phyloP scores from a whole-genome alignment of 1,139 yeast species.

The Diutina ranongensis region DNA sequence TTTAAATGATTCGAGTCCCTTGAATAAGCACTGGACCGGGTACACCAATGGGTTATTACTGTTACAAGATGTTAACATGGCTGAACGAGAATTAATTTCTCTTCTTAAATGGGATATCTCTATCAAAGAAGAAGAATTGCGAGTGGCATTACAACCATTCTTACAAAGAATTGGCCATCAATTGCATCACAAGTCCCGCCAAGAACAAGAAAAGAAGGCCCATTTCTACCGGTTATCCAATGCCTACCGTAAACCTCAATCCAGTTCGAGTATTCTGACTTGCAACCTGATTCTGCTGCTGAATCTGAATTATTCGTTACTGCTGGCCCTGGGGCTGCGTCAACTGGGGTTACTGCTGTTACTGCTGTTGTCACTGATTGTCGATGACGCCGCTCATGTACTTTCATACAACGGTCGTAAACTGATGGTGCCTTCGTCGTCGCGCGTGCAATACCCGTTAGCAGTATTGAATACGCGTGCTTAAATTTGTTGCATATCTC shows the following conservation, averaged over 20 bases:
- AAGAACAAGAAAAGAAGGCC: constrained; percentile 3
- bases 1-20: constrained; percentile 85
- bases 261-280: constrained; percentile 2
- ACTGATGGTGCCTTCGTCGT: background rate
- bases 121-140: constrained; percentile 58
- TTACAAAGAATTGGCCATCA: constrained; percentile 49
- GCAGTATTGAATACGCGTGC: constrained; percentile 1
- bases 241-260: constrained; percentile 3
- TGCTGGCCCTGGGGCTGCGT: background rate
- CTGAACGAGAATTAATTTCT: constrained; percentile 77
- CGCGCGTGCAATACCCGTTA: constrained; percentile 1
- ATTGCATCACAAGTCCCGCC: background rate
- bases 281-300: background rate
- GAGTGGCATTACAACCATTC: constrained; percentile 62
- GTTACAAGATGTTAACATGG: constrained; percentile 73
- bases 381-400: constrained; percentile 1
- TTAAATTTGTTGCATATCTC: background rate
- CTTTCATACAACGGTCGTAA: constrained; percentile 1
- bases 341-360: constrained; percentile 5
- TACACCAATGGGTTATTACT: constrained; percentile 78
- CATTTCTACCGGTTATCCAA: constrained; percentile 3
- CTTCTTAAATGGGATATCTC: constrained; percentile 77
- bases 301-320: background rate
- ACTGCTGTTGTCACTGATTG: constrained; percentile 4
- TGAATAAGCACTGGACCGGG: constrained; percentile 91